Evolutionary conservation across 495 filamentous ascomycete genomes (phyloP).

Genomic region (Rusavskia elegans): DNA sequence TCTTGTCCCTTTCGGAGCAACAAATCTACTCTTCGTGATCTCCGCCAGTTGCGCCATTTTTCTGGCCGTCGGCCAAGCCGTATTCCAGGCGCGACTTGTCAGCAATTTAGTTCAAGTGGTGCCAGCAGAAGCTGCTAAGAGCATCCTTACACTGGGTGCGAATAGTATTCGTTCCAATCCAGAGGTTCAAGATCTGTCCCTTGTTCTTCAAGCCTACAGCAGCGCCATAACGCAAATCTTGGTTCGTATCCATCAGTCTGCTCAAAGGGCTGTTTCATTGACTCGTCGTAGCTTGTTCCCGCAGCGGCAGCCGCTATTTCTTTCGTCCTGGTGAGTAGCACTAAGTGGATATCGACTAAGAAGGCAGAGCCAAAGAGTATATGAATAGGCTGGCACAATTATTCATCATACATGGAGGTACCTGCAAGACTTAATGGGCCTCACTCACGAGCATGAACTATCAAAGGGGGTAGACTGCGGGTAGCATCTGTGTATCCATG

Average conservation of each 20-base stretch:
- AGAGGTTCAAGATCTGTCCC: neutral
- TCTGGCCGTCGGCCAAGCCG: constrained; percentile 5
- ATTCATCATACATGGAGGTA: too few relatives aligned
- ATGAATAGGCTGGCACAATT: too few relatives aligned
- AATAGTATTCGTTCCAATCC: neutral
- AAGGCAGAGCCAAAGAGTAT: too few relatives aligned
- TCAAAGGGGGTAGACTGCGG: too few relatives aligned
- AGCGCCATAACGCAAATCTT: constrained; percentile 4
- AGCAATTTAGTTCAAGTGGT: neutral
- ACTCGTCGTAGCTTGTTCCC: neutral
- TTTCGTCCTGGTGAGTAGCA: neutral
- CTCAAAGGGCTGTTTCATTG: too few relatives aligned
- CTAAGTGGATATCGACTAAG: neutral
- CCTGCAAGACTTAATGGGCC: too few relatives aligned
- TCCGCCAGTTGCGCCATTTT: constrained; percentile 11
- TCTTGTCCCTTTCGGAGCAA: constrained; percentile 12
- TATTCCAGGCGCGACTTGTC: constrained; percentile 6
- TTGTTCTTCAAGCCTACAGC: constrained; percentile 4
- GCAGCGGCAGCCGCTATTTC: neutral
- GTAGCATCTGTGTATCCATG: too few relatives aligned
- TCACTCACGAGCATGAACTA: too few relatives aligned
- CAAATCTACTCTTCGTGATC: constrained; percentile 5
- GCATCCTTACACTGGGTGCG: neutral
- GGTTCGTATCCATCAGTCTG: neutral
- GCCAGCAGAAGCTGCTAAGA: too few relatives aligned